These are phyloP conservation scores for Quercus wislizeni DNA, from an alignment of 306 rosid genomes.

Conservation along the genomic window DNA sequence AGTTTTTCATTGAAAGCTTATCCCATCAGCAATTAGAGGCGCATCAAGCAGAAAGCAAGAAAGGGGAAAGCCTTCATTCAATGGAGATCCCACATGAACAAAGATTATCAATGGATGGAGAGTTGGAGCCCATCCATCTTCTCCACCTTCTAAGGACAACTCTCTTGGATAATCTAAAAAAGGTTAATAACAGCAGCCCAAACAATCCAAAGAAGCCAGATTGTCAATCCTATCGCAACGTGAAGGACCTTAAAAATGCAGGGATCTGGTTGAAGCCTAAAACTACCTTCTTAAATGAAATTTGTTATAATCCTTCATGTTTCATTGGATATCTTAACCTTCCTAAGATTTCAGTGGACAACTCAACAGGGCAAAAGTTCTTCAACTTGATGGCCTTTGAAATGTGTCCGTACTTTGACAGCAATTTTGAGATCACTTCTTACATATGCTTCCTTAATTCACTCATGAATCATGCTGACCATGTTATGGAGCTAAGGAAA, in stretches of 20 bases:
- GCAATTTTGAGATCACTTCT: slow-evolving; percentile 8
- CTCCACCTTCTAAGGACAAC: slow-evolving; percentile 3
- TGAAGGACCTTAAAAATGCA: slow-evolving; percentile 15
- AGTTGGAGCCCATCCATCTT: slow-evolving; percentile 4
- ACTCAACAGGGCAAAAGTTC: slow-evolving; percentile 6
- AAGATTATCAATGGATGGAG: not conserved
- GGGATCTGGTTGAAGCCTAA: slow-evolving; percentile 1
- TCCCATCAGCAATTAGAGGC: no score
- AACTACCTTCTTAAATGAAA: not conserved
- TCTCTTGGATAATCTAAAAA: not conserved
- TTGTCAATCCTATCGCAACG: not conserved
- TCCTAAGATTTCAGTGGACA: slow-evolving; percentile 12
- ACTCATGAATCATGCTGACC: slow-evolving; percentile 13
- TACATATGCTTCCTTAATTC: slow-evolving; percentile 15
- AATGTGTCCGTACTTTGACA: slow-evolving; percentile 15
- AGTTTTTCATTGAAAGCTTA: not conserved
- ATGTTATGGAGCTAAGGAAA: slow-evolving; percentile 15
- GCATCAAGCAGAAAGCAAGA: no score
- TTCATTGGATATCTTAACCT: slow-evolving; percentile 9
- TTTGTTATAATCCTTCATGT: not conserved
- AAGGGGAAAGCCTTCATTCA: no score
- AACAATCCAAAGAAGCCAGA: not conserved
- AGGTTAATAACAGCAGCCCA: no score
- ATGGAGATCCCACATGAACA: no score
- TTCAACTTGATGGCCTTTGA: slow-evolving; percentile 26